Base-by-base conservation (phyloP, 257 asterid species). In the Eucommia ulmoides region DNA sequence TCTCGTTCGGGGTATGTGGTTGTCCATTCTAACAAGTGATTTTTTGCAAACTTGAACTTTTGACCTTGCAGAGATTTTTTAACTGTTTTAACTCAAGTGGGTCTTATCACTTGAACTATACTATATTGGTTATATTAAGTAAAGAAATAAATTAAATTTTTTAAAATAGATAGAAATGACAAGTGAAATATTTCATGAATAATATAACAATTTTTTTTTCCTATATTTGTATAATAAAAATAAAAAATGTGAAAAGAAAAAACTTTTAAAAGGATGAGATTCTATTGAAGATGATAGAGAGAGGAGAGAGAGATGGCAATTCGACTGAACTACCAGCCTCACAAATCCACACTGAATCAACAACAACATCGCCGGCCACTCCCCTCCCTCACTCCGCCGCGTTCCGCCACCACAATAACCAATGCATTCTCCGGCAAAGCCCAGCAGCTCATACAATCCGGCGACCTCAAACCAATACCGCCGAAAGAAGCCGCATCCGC, bases 401-500 rank as follows among this genome's bases (percentile, higher is more conserved):
- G 77, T 20, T 33, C 67, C 23, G 46, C 76, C 56, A 46, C 72
- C 19, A 45, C 64, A 1, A 53, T 42, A 45, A 65, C 56, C 2
- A 68, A 63, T 1, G 88, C 93, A 20, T 75, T 68, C 6, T 48
- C 80, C 49, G 74, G 80, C 55, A 71, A 65, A 44, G 83, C 72
- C 11, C 84, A 65, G 61, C 80, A 88, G 68, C 93, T 88, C 49
- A 70, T 82, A 47, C 80, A 77, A 52, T 84, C 97, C 0, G 96
- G 96, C 41, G 74, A 65, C 0, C 71, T 89, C 23, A 78, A 69
- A 2, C 84, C 97, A 33, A 61, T 88, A 24, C 8, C 50, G 41
- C 83, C 97, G 1, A 85, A 82, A 64, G 95, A 84, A 52, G 96
- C 93, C 48, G 73, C 71, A 67, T 38, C 73, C 2, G 81, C 77